A percentile compares a stretch with the other conserved stretches of the same genome.
Evolutionary conservation across 108 stramenopile genomes (phyloP).

Genomic region (Schizochytrium sp.): DNA sequence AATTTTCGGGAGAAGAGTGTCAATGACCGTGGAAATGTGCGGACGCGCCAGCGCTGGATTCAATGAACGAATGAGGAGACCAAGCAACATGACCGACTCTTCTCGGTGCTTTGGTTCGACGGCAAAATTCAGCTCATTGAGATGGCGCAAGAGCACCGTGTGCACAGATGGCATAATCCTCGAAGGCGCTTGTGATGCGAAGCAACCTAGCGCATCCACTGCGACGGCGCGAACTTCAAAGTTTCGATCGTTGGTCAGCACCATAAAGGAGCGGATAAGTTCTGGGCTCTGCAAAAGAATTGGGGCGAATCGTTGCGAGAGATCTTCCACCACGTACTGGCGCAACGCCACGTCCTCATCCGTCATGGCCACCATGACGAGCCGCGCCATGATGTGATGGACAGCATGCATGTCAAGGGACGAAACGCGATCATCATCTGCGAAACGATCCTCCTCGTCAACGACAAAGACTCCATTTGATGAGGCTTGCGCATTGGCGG

Average conservation of each 20-base stretch:
- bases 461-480: too few relatives aligned
- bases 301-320: background rate
- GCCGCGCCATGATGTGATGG: background rate
- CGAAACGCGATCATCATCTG: background rate
- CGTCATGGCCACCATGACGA: constrained; percentile 10
- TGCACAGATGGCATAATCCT: background rate
- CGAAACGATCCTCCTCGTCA: background rate
- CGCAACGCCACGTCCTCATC: background rate
- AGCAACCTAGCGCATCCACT: background rate
- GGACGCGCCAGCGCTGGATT: background rate
- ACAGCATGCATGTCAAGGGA: background rate
- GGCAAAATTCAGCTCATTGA: constrained; percentile 12
- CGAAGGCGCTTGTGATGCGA: background rate
- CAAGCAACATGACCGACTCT: background rate
- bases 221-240: constrained; percentile 8
- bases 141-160: background rate
- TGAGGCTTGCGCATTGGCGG: too few relatives aligned
- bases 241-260: background rate
- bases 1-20: constrained; percentile 1
- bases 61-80: background rate
- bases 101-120: background rate
- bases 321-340: background rate
- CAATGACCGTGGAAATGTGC: background rate
- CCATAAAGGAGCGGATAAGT: background rate
- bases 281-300: background rate